Evolutionary conservation across 2,329 filamentous ascomycete species (phyloP), one percentile per base, ranked within the genome.

Genomic region (Thielaviopsis musarum): DNA sequence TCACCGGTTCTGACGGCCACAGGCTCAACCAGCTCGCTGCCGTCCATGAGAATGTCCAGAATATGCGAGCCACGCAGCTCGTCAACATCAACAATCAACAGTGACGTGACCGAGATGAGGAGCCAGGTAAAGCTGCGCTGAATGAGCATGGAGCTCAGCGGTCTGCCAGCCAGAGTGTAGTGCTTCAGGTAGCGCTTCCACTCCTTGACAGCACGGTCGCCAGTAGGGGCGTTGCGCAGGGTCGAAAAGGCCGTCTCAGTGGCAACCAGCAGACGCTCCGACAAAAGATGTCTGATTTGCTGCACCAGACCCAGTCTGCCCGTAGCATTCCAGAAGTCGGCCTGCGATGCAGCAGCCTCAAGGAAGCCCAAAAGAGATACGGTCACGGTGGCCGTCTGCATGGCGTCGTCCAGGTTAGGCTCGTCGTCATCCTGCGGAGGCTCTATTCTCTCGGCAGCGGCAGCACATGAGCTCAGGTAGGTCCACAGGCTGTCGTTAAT

Each of bases 311-410:
- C 77, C 28, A 94, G 72, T 58, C 90, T 82, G 64, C 93, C 87
- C 2, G 81, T 78, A 1, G 85, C 75, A 61, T 75, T 82, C 89
- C 91, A 98, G 66, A 96, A 91, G 63, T 84, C 80, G 10, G 85
- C 81, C 67, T 91, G 82, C 5, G 83, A 81, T 3, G 90, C 83
- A 3, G 86, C 84, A 22, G 90, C 91, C 67, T 91, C 83, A 57
- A 98, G 73, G 68, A 98, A 96, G 0, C 93, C 94, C 24, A 95
- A 73, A n/a, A 98, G 74, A 0, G 91, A 91, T 54, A 95, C 81
- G 6, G 87, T 82, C 64, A 95, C 81, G 19, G 86, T 88, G 57
- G 89, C 82, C 57, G 87, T 81, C 28, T 82, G 76, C 59, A 85
- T 75, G 57, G 84, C 82, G 66, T 87, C 82, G 59, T 85, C 83